These are phyloP conservation scores for Vitis hybrid DNA, from an alignment of 177 flowering plant species.

Conservation along the genomic window DNA sequence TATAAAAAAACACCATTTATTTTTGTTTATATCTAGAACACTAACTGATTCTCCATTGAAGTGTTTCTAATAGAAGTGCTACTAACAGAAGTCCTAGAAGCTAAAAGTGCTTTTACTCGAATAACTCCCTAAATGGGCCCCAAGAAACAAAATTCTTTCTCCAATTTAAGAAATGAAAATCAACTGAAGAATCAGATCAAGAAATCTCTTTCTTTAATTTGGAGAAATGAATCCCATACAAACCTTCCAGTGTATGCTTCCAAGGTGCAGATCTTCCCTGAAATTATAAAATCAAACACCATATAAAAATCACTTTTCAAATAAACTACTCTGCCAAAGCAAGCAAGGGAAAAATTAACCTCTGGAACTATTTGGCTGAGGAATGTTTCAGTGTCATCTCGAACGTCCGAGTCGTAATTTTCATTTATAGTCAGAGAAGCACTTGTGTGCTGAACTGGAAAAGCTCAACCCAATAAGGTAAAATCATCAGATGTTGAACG, in stretches of 20 bases:
- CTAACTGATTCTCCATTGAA: no score
- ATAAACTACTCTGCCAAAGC: not conserved
- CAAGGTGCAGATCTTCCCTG: constrained; percentile 96
- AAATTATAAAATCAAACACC: constrained; percentile 10
- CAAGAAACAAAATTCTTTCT: no score
- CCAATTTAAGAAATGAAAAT: no score
- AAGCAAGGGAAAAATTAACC: constrained; percentile 35
- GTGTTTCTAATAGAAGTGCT: no score
- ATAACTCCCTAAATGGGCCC: no score
- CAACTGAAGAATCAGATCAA: no score
- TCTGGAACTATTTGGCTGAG: constrained; percentile 90
- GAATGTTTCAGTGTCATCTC: constrained; percentile 92
- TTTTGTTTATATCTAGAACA: no score
- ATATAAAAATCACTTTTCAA: not conserved
- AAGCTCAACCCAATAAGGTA: not conserved
- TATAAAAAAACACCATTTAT: no score
- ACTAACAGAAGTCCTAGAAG: no score
- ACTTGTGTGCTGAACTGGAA: constrained; percentile 95
- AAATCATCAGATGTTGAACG: not conserved
- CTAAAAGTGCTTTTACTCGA: no score
- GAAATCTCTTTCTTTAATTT: not conserved
- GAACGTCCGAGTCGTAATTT: constrained; percentile 94
- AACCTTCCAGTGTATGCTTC: constrained; percentile 98
- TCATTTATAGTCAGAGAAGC: constrained; percentile 97
- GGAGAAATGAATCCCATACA: constrained; percentile 8